Evolutionary conservation across 2,329 filamentous ascomycete genomes (phyloP), one percentile per base, ranked within the genome.

Genomic region (Ophiostoma perfectum): DNA sequence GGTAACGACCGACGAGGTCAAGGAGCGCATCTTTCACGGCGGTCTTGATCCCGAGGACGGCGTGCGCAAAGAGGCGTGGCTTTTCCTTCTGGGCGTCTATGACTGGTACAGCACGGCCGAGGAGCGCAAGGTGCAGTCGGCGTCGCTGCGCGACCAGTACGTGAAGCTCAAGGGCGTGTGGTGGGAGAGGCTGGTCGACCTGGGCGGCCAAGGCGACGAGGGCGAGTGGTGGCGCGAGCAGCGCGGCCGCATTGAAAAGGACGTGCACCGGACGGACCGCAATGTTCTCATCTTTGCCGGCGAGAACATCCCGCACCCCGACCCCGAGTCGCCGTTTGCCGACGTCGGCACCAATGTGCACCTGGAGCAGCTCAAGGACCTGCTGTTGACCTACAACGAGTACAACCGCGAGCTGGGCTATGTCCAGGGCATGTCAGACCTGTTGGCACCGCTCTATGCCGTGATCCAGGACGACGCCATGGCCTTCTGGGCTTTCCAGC

Each of bases 201-300:
- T 93, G 14, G 88, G 91, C 42, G 89, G 90, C 1, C 88, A 92
- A 39, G 83, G 88, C 2, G 91, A 97, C 72, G 87, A 94, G 73
- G 90, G 90, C 39, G 96, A 99, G 75, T 97, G 93, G 89, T 99
- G 94, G 94, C 89, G 93, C 71, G 95, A 99, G 78, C 95, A 99
- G 78, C 91, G 90, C 77, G 89, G 87, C 71, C 86, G 95, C 71
- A 99, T 99, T 78, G 95, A 99, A 78, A 99, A 99, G 80, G 95
- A 99, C 76, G 96, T 99, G 18, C 96, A 99, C 78, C 89, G 95
- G 74, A 99, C 95, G 72, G 95, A 99, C 78, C 91, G 96, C 60
- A 92, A 90, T 63, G 92, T 99, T 42, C 90, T 92, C n/a, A 90
- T 99, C 55, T 99, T 99, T 76, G 90, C 92, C 8, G 95, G 95